Conservation (phyloP, 768 basidiomycete genomes). For the Phylloporus sp. region DNA sequence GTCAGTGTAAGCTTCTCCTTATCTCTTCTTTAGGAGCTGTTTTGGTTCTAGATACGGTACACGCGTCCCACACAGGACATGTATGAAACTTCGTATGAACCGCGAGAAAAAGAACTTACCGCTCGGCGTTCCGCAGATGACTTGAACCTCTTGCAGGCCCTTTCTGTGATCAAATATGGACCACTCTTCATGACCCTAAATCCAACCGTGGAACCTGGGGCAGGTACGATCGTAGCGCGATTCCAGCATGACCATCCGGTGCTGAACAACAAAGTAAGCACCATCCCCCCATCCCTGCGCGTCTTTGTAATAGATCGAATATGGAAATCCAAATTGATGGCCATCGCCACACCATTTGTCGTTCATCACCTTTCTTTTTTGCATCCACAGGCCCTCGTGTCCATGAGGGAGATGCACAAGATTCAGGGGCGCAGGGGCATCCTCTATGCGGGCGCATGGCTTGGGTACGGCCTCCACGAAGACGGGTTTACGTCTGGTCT, state of each 20-base stretch:
- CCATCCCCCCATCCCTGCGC: not conserved
- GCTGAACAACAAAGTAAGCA: conserved; percentile 46
- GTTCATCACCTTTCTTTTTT: not conserved
- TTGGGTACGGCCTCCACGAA: conserved; percentile 61
- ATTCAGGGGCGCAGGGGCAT: conserved; percentile 65
- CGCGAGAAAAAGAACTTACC: not conserved
- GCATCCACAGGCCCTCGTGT: conserved; percentile 46
- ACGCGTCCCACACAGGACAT: conserved; percentile 35
- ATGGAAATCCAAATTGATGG: not conserved
- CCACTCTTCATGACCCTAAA: conserved; percentile 64
- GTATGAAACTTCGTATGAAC: conserved; percentile 26
- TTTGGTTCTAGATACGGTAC: not conserved
- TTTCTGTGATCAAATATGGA: conserved; percentile 52
- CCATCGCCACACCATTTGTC: not conserved
- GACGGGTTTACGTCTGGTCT: conserved; percentile 47
- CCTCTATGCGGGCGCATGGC: conserved; percentile 67
- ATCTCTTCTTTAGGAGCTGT: not conserved
- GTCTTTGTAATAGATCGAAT: not conserved
- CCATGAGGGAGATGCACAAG: conserved; percentile 44
- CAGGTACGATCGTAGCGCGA: conserved; percentile 42
- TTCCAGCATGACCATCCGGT: conserved; percentile 71
- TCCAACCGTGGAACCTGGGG: conserved; percentile 34
- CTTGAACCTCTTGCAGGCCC: conserved; percentile 71
- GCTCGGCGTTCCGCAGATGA: conserved; percentile 41
- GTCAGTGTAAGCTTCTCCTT: conserved; percentile 46